Evolutionary conservation across 768 basidiomycete species (phyloP).

Genomic region (Leccinellum albellum): DNA sequence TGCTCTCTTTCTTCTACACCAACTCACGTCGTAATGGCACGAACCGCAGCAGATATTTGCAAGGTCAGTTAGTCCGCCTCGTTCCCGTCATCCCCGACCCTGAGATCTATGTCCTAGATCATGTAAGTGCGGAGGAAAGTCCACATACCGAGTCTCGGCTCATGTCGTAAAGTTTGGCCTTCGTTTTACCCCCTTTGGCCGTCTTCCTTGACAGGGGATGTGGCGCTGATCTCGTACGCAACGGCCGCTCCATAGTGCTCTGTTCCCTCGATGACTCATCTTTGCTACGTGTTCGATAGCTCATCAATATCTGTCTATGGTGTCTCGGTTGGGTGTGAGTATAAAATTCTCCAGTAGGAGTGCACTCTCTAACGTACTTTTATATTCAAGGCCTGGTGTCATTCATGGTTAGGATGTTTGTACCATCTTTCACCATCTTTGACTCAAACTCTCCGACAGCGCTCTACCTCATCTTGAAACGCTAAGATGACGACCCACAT

Average conservation of each 20-base stretch:
- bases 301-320: constrained; percentile 80
- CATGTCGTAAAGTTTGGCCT: constrained; percentile 46
- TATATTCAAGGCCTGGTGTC: constrained; percentile 60
- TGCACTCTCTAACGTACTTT: constrained; percentile 9
- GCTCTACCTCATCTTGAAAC: constrained; percentile 78
- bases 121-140: constrained; percentile 31
- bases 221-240: constrained; percentile 64
- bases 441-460: constrained; percentile 40
- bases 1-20: background rate
- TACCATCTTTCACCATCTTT: background rate
- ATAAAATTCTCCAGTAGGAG: background rate
- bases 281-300: constrained; percentile 19
- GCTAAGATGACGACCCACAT: constrained; percentile 31
- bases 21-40: constrained; percentile 46
- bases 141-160: background rate
- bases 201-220: constrained; percentile 91
- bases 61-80: constrained; percentile 48
- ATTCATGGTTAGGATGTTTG: constrained; percentile 50
- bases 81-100: background rate
- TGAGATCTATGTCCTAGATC: constrained; percentile 34
- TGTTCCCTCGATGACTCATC: background rate
- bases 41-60: constrained; percentile 73
- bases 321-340: constrained; percentile 75
- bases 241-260: background rate
- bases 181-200: constrained; percentile 77